Evolutionary conservation across 176 grass and related monocot genomes (phyloP), one percentile per base, ranked within the genome.

Genomic region (Oryza glaberrima): DNA sequence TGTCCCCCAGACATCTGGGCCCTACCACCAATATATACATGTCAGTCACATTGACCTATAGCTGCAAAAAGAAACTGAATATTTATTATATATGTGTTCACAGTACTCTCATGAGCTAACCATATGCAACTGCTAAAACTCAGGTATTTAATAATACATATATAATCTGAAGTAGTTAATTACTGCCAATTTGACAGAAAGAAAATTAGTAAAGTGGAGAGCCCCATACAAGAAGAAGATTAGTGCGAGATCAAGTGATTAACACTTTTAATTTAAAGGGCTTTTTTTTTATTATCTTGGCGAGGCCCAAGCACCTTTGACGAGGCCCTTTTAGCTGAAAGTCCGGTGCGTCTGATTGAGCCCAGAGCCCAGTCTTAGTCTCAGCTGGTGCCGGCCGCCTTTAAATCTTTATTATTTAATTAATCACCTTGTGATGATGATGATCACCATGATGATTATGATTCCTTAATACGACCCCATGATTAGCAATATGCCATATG

Each of bases 401-500:
- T 84, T 77, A 19, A 58, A 58, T 58, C 43, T 40, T 60, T 58
- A n/a, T 20, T 20, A n/a, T 20, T 20, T 15, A 14, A 5, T 36
- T 34, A 17, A 54, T 56, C 11, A 20, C 52, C 52, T 32, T 70
- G 14, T 56, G 44, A 34, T 51, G 48, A 47, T 51, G 48, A 25
- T n/a, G 20, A 80, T 15, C 36, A 47, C 5, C 34, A 47, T 32
- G 67, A 73, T 63, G 49, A 58, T n/a, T 45, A 32, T 58, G 45
- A 69, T 88, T 78, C 46, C 10, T 52, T 40, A 56, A 75, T 73
- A 17, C 19, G 78, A 34, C 51, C 36, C 46, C 60, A 84, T 88
- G 69, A 88, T 84, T 75, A 84, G 69, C 14, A 16, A 4, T 65
- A 4, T 65, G 58, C 47, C 72, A 72, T 70, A 61, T 76, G 72